phyloP scores from a whole-genome alignment of 495 filamentous ascomycete species.

The Penicillium ucsense region DNA sequence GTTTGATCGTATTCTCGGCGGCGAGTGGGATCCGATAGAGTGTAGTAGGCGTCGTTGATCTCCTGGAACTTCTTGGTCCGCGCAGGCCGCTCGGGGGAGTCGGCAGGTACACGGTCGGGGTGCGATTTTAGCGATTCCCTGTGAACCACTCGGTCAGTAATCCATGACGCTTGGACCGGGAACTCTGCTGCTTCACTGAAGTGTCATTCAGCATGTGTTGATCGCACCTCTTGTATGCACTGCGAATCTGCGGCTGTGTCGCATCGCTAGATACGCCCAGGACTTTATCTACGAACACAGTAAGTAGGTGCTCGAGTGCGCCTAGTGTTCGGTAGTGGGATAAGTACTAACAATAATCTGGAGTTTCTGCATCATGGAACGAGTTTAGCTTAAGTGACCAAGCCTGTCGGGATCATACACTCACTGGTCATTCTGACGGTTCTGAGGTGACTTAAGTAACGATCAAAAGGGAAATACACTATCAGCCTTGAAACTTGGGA shows the following conservation, averaged over 20 bases:
- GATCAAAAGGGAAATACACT: too few relatives aligned
- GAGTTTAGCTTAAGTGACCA: neutral
- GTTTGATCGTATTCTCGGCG: conserved; percentile 84
- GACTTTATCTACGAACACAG: conserved; percentile 40
- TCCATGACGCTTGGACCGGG: too few relatives aligned
- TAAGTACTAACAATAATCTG: conserved; percentile 16
- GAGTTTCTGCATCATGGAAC: neutral
- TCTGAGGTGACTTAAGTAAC: too few relatives aligned
- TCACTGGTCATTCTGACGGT: conserved; percentile 17
- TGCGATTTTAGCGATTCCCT: conserved; percentile 91
- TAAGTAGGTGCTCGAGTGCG: neutral
- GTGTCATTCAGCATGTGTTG: too few relatives aligned
- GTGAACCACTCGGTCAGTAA: neutral
- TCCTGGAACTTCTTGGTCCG: conserved; percentile 89
- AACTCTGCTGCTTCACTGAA: too few relatives aligned
- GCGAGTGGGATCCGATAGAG: conserved; percentile 68
- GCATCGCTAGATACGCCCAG: conserved; percentile 69
- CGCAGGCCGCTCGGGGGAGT: conserved; percentile 71
- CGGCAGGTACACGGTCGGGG: conserved; percentile 79
- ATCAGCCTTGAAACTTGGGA: neutral
- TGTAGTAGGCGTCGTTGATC: conserved; percentile 97
- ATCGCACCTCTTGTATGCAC: conserved; percentile 79
- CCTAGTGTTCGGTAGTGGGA: neutral
- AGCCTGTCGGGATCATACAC: neutral
- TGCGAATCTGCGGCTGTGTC: conserved; percentile 75